These are phyloP conservation scores for Conticribra guillardii DNA, from an alignment of 108 stramenopile genomes.

Conservation along the genomic window DNA sequence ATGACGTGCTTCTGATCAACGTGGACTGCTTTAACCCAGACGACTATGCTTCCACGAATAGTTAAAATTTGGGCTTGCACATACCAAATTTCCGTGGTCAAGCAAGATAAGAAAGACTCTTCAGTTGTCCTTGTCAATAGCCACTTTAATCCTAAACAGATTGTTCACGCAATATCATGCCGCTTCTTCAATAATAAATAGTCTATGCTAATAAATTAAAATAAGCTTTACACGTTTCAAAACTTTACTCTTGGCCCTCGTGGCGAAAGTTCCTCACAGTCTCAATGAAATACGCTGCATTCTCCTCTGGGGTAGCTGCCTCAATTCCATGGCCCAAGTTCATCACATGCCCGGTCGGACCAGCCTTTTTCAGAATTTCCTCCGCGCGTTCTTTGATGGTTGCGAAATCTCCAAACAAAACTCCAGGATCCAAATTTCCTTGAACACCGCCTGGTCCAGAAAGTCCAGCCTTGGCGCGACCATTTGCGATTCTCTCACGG, in stretches of 20 bases:
- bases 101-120: no score
- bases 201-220: not conserved
- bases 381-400: conserved; percentile 93
- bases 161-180: no score
- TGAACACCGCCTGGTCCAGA: conserved; percentile 82
- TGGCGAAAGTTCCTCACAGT: conserved; percentile 94
- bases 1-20: no score
- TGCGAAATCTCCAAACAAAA: conserved; percentile 89
- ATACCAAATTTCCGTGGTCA: no score
- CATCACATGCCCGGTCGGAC: conserved; percentile 94
- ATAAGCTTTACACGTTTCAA: not conserved
- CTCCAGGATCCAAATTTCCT: conserved; percentile 96
- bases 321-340: conserved; percentile 99
- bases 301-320: conserved; percentile 94
- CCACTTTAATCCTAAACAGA: no score
- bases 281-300: conserved; percentile 95
- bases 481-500: conserved; percentile 77
- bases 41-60: no score
- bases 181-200: no score
- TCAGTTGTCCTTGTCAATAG: no score
- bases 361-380: conserved; percentile 93
- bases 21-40: no score
- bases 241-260: conserved; percentile 29
- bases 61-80: no score
- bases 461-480: conserved; percentile 74